Base-by-base conservation (phyloP, 345 rosid genomes). In the Reutealis trisperma region DNA sequence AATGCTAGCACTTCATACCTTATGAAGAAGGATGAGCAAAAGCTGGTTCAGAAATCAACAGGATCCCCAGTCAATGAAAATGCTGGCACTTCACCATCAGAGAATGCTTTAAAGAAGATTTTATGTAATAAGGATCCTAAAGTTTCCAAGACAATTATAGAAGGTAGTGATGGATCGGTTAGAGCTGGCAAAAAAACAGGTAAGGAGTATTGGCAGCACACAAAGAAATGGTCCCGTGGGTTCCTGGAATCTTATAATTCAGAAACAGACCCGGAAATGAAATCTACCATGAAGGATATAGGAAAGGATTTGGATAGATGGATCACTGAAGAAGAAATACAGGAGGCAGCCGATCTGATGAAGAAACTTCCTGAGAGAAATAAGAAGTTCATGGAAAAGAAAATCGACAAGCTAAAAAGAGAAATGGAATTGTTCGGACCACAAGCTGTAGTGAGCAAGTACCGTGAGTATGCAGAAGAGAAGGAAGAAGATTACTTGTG, bases 351-450 rank as follows among this genome's bases (percentile, higher is more conserved):
- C 79, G 94, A 90, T 71, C 80, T 92, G 73, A 89, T 89, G 92
- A 82, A 61, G 60, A 89, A 86, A 76, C 34, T 90, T 67, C 90
- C 87, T 57, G 89, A 84, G 77, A 87, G 67, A 78, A 90, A 89
- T 75, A 91, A 91, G 87, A 73, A 86, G 67, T 89, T 89, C 73
- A 83, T 94, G 80, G 94, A 91, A 72, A 90, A 89, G 85, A 94
- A 90, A 85, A 90, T 92, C 75, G 83, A 85, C 83, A 94, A 91
- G 79, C 76, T 94, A 73, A 92, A 90, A 82, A 84, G 92, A 83
- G 98, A 94, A 84, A 87, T 91, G 94, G 94, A 94, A 69, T 83
- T 92, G 82, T 94, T 89, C 86, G 98, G 97, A 78, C 94, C 98
- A 54, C 93, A 91, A 85, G 98, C 97, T 86, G 98, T 94, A 21